These are phyloP conservation scores for Panellus pusillus DNA, from an alignment of 768 basidiomycete species.

Conservation along the genomic window DNA sequence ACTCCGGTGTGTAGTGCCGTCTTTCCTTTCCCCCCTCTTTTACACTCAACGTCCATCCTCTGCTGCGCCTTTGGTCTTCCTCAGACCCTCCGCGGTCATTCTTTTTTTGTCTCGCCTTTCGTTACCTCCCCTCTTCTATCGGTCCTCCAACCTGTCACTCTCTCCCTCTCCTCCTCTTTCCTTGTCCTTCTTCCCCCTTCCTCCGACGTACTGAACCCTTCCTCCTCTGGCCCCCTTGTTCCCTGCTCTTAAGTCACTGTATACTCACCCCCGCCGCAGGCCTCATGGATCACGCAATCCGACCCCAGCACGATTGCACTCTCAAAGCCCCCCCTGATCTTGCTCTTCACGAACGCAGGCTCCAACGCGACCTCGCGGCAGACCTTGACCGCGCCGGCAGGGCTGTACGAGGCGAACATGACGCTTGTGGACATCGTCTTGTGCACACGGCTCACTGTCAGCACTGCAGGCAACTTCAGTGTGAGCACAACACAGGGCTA, in stretches of 20 bases:
- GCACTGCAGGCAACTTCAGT: conserved; percentile 23
- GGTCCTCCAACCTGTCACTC: too few relatives aligned
- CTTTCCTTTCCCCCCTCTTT: too few relatives aligned
- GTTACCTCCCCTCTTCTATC: not conserved
- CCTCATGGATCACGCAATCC: conserved; percentile 43
- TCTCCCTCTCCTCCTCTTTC: too few relatives aligned
- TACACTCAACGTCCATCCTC: too few relatives aligned
- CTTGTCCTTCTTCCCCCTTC: too few relatives aligned
- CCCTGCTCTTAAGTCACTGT: too few relatives aligned
- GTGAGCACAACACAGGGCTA: conserved; percentile 42
- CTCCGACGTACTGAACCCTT: too few relatives aligned
- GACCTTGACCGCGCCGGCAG: conserved; percentile 43
- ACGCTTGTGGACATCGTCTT: conserved; percentile 53
- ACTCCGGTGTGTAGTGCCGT: conserved; percentile 41
- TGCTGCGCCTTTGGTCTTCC: too few relatives aligned
- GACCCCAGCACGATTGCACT: conserved; percentile 43
- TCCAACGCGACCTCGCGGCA: conserved; percentile 30
- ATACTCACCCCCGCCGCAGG: conserved; percentile 29
- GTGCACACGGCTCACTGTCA: conserved; percentile 40
- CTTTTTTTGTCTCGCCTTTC: not conserved
- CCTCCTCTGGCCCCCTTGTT: too few relatives aligned
- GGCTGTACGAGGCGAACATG: conserved; percentile 41
- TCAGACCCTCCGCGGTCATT: too few relatives aligned
- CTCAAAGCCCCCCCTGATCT: conserved; percentile 56
- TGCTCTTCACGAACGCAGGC: conserved; percentile 57